These are phyloP conservation scores for Yamadazyma membranifaciens DNA, from an alignment of 1,139 yeast genomes.

Conservation along the genomic window DNA sequence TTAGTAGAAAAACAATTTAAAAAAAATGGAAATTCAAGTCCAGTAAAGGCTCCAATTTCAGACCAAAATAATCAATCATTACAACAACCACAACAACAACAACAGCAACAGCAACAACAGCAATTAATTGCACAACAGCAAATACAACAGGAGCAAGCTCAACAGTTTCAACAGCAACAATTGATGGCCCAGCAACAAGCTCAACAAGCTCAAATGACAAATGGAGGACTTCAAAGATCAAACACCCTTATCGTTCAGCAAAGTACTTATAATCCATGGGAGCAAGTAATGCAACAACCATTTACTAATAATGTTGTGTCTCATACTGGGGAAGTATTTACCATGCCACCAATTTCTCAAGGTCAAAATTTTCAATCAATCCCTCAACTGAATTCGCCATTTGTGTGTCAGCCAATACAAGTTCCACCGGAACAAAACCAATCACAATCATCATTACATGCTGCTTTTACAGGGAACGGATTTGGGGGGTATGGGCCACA, in stretches of 20 bases:
- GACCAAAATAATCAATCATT: conserved; percentile 2
- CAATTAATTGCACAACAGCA: neutral
- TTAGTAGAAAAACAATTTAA: conserved; percentile 50
- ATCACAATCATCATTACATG: conserved; percentile 16
- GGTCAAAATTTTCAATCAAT: conserved; percentile 13
- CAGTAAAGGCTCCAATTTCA: conserved; percentile 3
- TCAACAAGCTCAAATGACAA: conserved; percentile 9
- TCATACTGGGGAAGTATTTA: conserved; percentile 13
- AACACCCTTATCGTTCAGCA: conserved; percentile 40
- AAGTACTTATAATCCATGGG: conserved; percentile 49
- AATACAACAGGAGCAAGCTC: conserved; percentile 9
- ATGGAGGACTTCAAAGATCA: conserved; percentile 20
- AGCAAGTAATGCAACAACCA: conserved; percentile 14
- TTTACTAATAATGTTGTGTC: conserved; percentile 7
- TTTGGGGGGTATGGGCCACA: conserved; percentile 52
- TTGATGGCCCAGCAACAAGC: neutral
- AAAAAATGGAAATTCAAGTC: conserved; percentile 4
- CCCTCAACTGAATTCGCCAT: conserved; percentile 15
- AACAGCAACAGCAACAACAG: conserved; percentile 14
- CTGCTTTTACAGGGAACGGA: conserved; percentile 54
- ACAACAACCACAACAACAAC: conserved; percentile 10
- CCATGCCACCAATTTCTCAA: conserved; percentile 15
- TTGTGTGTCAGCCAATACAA: conserved; percentile 10
- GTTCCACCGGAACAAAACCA: conserved; percentile 12
- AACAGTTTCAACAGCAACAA: conserved; percentile 12